phyloP scores from a whole-genome alignment of 345 rosid genomes.

The Eucalyptus erythrocorys region DNA sequence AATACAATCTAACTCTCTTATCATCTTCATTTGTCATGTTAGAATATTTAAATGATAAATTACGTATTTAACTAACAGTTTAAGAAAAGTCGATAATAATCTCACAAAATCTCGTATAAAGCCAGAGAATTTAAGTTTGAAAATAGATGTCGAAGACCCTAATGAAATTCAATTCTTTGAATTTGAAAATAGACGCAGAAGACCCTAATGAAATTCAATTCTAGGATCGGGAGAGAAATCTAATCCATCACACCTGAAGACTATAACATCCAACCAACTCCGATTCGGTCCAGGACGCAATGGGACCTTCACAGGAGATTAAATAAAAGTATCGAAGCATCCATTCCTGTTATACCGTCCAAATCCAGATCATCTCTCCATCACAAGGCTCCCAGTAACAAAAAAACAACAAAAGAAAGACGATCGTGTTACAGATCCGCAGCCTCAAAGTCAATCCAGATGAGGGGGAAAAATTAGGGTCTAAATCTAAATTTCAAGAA shows the following conservation, averaged over 20 bases:
- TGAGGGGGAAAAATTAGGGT: neutral
- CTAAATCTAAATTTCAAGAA: too few species aligned
- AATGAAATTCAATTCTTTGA: neutral
- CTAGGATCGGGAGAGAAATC: neutral
- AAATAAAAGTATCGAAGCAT: neutral
- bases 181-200: neutral
- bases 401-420: neutral
- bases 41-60: too few species aligned
- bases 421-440: neutral
- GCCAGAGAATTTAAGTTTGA: too few species aligned
- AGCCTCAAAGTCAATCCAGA: neutral
- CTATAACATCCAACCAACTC: neutral
- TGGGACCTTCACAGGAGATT: neutral
- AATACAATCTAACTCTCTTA: neutral
- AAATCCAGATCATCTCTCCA: neutral
- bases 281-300: neutral
- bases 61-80: too few species aligned
- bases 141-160: too few species aligned
- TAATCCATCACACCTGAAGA: neutral
- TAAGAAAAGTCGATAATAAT: accelerated
- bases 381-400: neutral
- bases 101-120: too few species aligned
- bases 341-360: neutral
- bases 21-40: neutral
- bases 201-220: too few species aligned